phyloP scores from a whole-genome alignment of 371 early-diverging fungal species.

The Mucor piriformis region DNA sequence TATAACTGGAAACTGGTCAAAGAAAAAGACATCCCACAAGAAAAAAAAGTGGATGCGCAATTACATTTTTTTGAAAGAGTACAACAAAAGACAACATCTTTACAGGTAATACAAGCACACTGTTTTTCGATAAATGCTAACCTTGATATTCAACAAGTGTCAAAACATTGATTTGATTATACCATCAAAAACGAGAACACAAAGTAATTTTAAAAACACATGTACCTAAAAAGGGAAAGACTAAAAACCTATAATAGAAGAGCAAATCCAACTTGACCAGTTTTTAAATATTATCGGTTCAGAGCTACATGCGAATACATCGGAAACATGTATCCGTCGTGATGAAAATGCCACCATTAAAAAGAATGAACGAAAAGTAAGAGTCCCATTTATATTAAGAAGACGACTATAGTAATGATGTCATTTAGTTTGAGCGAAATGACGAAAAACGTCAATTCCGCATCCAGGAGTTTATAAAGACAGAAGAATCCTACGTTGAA shows the following conservation, averaged over 20 bases:
- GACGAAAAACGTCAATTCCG: constrained; percentile 33
- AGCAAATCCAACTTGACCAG: constrained; percentile 29
- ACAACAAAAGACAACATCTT: constrained; percentile 18
- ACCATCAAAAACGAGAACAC: constrained; percentile 26
- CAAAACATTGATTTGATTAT: constrained; percentile 46
- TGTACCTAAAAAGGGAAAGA: background rate
- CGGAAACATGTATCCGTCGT: background rate
- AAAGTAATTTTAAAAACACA: constrained; percentile 17
- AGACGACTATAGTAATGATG: background rate
- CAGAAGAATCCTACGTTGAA: constrained; percentile 46
- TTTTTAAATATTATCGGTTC: constrained; percentile 26
- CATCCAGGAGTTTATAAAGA: constrained; percentile 46
- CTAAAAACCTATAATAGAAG: constrained; percentile 6
- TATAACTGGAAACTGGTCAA: constrained; percentile 34
- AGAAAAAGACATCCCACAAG: constrained; percentile 12
- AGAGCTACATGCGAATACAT: background rate
- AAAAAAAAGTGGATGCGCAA: background rate
- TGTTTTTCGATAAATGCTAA: too few species aligned
- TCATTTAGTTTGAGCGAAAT: constrained; percentile 23
- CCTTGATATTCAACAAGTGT: constrained; percentile 26
- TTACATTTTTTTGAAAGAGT: constrained; percentile 21
- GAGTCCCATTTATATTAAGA: background rate
- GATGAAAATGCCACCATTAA: background rate
- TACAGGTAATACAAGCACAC: constrained; percentile 27
- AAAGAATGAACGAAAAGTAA: background rate